These are phyloP conservation scores for Aegilops umbellulata DNA, from an alignment of 176 grass and related monocot genomes.

Conservation along the genomic window DNA sequence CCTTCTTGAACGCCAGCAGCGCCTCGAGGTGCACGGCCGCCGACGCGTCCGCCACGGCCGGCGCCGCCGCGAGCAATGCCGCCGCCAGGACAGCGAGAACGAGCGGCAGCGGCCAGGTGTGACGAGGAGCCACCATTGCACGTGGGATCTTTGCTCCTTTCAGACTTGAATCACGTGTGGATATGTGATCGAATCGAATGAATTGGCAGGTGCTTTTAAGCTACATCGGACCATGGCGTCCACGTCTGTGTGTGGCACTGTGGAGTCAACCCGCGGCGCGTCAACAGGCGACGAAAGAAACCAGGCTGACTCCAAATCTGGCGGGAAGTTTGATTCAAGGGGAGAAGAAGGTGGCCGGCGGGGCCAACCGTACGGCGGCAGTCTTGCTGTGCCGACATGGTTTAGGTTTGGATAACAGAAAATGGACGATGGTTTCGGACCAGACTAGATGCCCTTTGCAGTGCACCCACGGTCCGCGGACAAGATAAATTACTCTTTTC, in stretches of 20 bases:
- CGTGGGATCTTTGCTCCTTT: too few relatives aligned
- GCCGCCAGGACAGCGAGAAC: background rate
- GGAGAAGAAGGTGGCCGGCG: background rate
- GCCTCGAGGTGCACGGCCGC: slow-evolving; percentile 56
- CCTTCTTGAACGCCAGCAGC: slow-evolving; percentile 73
- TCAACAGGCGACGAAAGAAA: slow-evolving; percentile 6
- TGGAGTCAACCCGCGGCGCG: slow-evolving; percentile 8
- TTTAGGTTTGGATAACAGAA: background rate
- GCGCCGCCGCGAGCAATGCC: background rate
- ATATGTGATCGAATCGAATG: background rate
- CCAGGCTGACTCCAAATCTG: slow-evolving; percentile 19
- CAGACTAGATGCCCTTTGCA: background rate
- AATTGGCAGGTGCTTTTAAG: slow-evolving; percentile 2
- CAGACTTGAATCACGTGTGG: background rate
- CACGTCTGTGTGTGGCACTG: background rate
- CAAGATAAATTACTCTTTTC: background rate
- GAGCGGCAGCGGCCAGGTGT: background rate
- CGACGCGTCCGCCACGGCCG: background rate
- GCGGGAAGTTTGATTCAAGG: slow-evolving; percentile 16
- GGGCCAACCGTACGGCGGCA: background rate
- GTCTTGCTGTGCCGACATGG: background rate
- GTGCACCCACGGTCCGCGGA: background rate
- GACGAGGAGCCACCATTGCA: slow-evolving; percentile 18
- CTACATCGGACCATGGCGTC: background rate
- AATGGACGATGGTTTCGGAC: background rate